Base-by-base conservation (phyloP, 495 filamentous ascomycete species). In the Schizothecium vesticola region DNA sequence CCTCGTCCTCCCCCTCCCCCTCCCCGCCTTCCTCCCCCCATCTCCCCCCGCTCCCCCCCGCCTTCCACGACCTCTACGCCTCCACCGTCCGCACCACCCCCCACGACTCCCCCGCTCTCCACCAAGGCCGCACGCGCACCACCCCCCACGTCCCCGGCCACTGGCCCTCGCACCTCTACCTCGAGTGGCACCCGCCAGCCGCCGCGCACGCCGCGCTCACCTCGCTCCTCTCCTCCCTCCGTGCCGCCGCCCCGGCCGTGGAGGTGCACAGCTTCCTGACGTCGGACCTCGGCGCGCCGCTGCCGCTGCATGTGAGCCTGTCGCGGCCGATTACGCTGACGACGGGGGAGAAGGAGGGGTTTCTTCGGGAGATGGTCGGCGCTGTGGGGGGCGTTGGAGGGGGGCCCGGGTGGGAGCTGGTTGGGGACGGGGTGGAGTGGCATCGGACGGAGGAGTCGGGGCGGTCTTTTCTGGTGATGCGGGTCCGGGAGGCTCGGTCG, bases 21-120 rank as follows among this genome's bases (percentile, higher is more conserved):
- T 64, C 19, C n/a, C 57, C 43, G 16, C 67, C 67, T 33, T 24
- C 68, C 3, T 3, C 61, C 28, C 28, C 79, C 76, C 72, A 80
- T 0, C 86, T 97, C 0, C 95, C 95, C n/a, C 90, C 93, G 5
- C 82, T 98, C 13, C 92, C 95, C 16, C 74, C 88, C 21, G 78
- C 86, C 58, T 98, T 99, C 79, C 90, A 93, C 78, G 91, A 97
- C 76, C 84, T 97, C 67, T 97, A 98, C 81, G 90, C 93, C n/a
- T 89, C 89, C 5, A 86, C 87, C 57, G 86, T 89, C 63, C 86
- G 93, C 55, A 80, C 89, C 64, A 91, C 91, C 76, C 89, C 88
- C 26, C 80, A 80, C 67, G 95, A 99, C 78, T 90, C 96, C 70
- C 94, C 95, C 0, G 80, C 81, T 65, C 83, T 99, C 31, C 95